phyloP scores from a whole-genome alignment of 257 asterid species.

The Pogostemon cablin region DNA sequence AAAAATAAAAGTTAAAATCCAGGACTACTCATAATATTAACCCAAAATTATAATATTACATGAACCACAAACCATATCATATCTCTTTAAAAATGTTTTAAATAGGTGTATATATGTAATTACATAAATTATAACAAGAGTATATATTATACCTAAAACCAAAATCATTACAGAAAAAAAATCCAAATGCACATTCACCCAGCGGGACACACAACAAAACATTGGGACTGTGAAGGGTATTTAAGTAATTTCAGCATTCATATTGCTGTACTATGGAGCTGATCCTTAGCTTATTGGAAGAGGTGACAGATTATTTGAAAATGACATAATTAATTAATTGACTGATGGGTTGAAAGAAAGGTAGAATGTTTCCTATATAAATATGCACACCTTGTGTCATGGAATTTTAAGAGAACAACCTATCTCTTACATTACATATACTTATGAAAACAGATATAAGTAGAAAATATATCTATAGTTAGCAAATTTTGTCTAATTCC shows the following conservation, averaged over 20 bases:
- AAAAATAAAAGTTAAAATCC: too few relatives aligned
- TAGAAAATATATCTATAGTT: background rate
- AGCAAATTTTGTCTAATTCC: background rate
- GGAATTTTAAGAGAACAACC: constrained; percentile 37
- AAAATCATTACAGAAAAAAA: too few relatives aligned
- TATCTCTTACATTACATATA: background rate
- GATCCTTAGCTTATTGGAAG: constrained; percentile 39
- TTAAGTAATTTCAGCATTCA: constrained; percentile 29
- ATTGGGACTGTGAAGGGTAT: constrained; percentile 20
- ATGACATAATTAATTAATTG: constrained; percentile 44
- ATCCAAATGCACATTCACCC: too few relatives aligned
- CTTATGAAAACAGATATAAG: background rate
- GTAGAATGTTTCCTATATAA: constrained; percentile 48
- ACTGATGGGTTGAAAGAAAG: constrained; percentile 37
- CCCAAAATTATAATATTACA: too few relatives aligned
- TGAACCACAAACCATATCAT: too few relatives aligned
- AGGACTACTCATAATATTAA: too few relatives aligned
- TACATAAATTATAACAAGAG: too few relatives aligned
- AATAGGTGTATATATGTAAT: too few relatives aligned
- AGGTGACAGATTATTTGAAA: constrained; percentile 45
- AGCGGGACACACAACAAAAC: too few relatives aligned
- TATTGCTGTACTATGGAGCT: constrained; percentile 29
- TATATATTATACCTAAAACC: too few relatives aligned
- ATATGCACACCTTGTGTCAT: constrained; percentile 59
- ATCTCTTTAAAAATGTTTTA: too few relatives aligned